Evolutionary conservation across 345 rosid genomes (phyloP), one percentile per base, ranked within the genome.

Genomic region (Salix purpurea): DNA sequence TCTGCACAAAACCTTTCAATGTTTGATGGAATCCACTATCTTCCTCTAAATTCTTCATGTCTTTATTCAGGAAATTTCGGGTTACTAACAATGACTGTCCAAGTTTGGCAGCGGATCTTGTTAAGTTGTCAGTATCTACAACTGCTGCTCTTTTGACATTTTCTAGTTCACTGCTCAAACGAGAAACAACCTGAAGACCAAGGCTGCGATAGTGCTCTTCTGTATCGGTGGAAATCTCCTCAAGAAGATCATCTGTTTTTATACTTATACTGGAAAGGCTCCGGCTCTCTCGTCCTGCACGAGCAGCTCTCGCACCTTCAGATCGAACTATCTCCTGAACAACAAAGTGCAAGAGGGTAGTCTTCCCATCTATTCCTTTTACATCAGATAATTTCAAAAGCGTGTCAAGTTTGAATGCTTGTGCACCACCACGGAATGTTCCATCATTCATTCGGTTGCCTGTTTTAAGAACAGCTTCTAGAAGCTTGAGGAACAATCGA

Each of bases 371-470:
- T 21, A 78, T 83, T 78, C 99, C 99, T 83, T 94, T 96, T 28
- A 96, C 99, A 60, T 96, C 99, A 56, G 97, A 77, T 83, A 96
- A 77, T 85, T 96, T 96, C 84, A 96, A 79, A 81, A 96, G 98
- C 12, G 99, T 96, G 83, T 96, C 98, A 30, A 96, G 98, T 86
- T 92, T 96, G 80, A 96, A 96, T 34, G 99, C 98, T 83, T 88
- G 97, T 21, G 99, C 99, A 48, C 95, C 92, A 40, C 99, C 99
- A 42, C 99, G 91, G 71, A 92, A 96, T 52, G 99, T 96, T 61
- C 99, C 99, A 84, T 89, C 86, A 74, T 96, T 96, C 99, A 96
- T 96, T 60, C 99, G 91, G 79, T 96, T 96, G 77, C 99, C 99
- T 10, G 99, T 96, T 85, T 96, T 96, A 14, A 96, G 97, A 85